Evolutionary conservation across 2,329 filamentous ascomycete species (phyloP), one percentile per base, ranked within the genome.

Genomic region (Byssochlamys sp.): DNA sequence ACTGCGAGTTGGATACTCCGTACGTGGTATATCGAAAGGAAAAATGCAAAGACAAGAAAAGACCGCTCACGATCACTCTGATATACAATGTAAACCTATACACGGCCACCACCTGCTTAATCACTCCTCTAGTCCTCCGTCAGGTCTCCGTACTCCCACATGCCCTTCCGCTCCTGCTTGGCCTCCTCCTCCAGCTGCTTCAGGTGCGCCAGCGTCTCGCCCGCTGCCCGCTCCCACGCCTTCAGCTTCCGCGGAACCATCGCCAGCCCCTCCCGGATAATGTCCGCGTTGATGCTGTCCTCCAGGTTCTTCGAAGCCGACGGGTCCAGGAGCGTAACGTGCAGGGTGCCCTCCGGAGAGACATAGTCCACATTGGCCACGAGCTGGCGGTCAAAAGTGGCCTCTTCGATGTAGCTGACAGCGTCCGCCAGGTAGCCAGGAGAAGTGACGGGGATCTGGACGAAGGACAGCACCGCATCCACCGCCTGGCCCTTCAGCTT

Each of bases 71-170:
- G 39, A 45, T 45, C 39, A 14, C 11, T 55, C 24, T n/a, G 29
- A 11, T 54, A 54, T 54, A 33, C 53, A 45, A 45, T 28, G 51
- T 25, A 28, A n/a, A 53, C 19, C 19, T 19, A 24, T 31, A 19
- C 2, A 24, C 28, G 10, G 58, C 19, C 19, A 19, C 19, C 19
- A 19, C 19, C 19, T 19, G 19, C 19, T 19, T 19, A 19, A 19
- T 19, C 19, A 19, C 19, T 19, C 19, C 19, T 61, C 84, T 31
- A 91, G 69, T 95, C 90, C 78, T 96, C 91, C 12, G 90, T 95
- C 69, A 96, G 81, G 73, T 97, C 94, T 65, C 94, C 94, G 75
- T 97, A 99, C 81, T 99, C 94, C 91, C 92, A 99, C 83, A 96
- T 94, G 50, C 94, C 94, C 63, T 85, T 80, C 61, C 91, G 84